Evolutionary conservation across 208 protist genomes (phyloP), one percentile per base, ranked within the genome.

Genomic region (Acanthamoeba triangularis): DNA sequence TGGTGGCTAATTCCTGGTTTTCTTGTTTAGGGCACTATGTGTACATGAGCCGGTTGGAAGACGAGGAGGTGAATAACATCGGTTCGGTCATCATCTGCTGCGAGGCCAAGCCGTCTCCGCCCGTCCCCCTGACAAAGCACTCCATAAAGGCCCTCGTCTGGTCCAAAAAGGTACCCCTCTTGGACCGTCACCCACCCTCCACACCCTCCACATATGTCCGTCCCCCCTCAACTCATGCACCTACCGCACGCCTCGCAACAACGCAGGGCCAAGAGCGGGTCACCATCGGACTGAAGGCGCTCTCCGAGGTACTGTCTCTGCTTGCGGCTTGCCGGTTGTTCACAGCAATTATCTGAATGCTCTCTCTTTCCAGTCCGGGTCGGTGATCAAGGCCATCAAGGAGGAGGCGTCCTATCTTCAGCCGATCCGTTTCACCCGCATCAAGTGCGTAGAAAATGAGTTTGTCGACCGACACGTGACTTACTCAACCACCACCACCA

Each of bases 11-110:
- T 28, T 69, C 6, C 61, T 78, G 30, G 2, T 78, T 78, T 78
- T 0, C 3, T 20, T 85, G 44, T 44, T 11, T 35, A 93, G 87
- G 47, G 23, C 87, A 93, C 41, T 49, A 93, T 30, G 67, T 78
- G 11, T 93, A 76, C n/a, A 76, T 74, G 87, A 93, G 87, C n/a
- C 61, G 61, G 54, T 56, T 93, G 37, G 87, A 69, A 37, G 87
- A 93, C 35, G 87, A 93, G 37, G 87, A 93, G 41, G 87, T 93
- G 59, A 93, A 93, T 10, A 93, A 93, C 37, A 69, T 93, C 44
- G 87, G 87, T 7, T 76, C 87, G 35, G 63, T 93, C 20, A n/a
- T 93, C 16, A 76, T 93, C 63, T 93, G 61, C 63, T 49, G 54
- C 44, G 87, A 93, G 30, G 63, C 54, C 87, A 93, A 93, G 35